A percentile compares a stretch with the other conserved stretches of the same genome.
These are phyloP conservation scores for Daldinia grandis DNA, from an alignment of 495 filamentous ascomycete genomes.

Conservation along the genomic window DNA sequence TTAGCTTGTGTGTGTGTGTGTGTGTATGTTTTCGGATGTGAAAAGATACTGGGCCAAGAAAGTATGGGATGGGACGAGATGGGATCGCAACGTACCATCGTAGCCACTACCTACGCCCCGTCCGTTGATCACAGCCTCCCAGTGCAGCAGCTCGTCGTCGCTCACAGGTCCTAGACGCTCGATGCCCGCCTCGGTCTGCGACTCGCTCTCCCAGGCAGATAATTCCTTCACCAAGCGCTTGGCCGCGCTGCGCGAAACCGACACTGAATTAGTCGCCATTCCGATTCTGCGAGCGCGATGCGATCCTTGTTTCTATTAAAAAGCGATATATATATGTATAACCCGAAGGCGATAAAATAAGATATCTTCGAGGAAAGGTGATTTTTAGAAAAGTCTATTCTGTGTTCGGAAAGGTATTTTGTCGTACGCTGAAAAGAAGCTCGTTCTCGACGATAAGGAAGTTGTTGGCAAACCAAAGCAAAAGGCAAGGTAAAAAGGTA, in stretches of 20 bases:
- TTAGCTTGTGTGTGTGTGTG: slow-evolving; percentile 45
- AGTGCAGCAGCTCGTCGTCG: slow-evolving; percentile 75
- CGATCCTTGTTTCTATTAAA: neutral
- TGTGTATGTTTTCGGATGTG: neutral
- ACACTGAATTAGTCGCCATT: slow-evolving; percentile 15
- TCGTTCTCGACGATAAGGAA: too few relatives aligned
- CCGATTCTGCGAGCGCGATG: neutral
- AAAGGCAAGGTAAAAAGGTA: neutral
- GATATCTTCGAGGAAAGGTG: too few relatives aligned
- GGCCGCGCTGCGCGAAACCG: slow-evolving; percentile 45
- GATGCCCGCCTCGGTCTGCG: slow-evolving; percentile 52
- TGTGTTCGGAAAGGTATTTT: too few relatives aligned
- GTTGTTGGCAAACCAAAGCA: neutral
- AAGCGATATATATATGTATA: neutral
- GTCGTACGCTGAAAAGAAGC: too few relatives aligned
- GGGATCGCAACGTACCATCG: slow-evolving; percentile 61
- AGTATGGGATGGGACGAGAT: neutral
- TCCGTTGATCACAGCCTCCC: slow-evolving; percentile 84
- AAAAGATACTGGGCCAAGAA: neutral
- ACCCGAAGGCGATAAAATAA: too few relatives aligned
- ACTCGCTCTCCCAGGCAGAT: slow-evolving; percentile 51
- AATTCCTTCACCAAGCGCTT: slow-evolving; percentile 57
- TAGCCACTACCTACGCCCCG: slow-evolving; percentile 69
- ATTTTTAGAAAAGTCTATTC: too few relatives aligned
- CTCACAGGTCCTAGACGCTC: slow-evolving; percentile 71